Percentiles rank a stretch among this genome's conserved stretches.
Evolutionary conservation across 148 eudicot species (phyloP).

Genomic region (Dysphania ambrosioides): DNA sequence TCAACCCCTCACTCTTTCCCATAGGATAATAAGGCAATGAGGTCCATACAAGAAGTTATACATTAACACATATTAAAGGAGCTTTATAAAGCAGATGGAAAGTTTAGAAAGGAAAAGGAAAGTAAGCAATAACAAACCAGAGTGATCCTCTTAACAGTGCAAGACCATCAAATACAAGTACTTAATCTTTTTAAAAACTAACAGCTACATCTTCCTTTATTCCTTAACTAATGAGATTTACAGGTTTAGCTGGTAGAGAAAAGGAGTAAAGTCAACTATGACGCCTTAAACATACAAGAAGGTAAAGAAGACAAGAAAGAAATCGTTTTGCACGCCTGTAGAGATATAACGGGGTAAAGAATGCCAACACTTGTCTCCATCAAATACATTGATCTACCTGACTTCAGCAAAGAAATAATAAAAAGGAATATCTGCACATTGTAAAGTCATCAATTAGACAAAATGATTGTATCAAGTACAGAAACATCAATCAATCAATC

Average conservation of each 20-base stretch:
- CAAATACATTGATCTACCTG: slow-evolving; percentile 83
- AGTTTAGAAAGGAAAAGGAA: neutral
- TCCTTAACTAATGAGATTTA: neutral
- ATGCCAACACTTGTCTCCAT: slow-evolving; percentile 73
- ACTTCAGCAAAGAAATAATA: slow-evolving; percentile 78
- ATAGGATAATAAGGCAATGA: neutral
- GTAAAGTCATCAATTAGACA: slow-evolving; percentile 16
- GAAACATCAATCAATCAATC: slow-evolving; percentile 12
- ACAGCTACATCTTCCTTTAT: neutral
- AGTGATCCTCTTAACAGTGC: neutral
- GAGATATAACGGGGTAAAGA: slow-evolving; percentile 82
- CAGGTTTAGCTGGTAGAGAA: neutral
- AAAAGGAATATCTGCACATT: slow-evolving; percentile 78
- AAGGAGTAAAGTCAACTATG: neutral
- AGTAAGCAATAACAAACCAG: neutral
- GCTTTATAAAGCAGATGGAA: neutral
- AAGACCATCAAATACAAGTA: neutral
- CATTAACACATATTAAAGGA: neutral
- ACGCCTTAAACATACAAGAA: neutral
- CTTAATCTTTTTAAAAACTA: neutral
- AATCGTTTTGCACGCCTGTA: slow-evolving; percentile 58
- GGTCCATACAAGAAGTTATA: neutral
- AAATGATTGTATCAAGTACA: neutral
- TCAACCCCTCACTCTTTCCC: neutral
- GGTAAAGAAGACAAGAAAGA: neutral